These are phyloP conservation scores for Blastomyces emzantsi DNA, from an alignment of 2,329 filamentous ascomycete species.

Conservation along the genomic window DNA sequence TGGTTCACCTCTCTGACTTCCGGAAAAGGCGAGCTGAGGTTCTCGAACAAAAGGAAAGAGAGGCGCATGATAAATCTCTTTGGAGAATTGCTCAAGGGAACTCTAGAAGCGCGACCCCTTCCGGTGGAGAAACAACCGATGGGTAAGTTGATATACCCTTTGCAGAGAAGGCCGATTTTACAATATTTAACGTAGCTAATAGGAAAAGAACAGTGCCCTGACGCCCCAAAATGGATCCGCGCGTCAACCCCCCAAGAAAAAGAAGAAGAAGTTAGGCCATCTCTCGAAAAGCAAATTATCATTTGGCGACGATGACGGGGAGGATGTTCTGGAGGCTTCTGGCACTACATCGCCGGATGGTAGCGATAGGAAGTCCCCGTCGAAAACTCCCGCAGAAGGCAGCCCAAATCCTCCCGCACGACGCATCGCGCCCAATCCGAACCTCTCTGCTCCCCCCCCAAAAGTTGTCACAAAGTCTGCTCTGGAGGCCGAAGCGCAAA, in stretches of 20 bases:
- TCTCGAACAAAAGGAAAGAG: constrained; percentile 80
- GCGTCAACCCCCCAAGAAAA: constrained; percentile 37
- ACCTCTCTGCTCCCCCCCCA: constrained; percentile 45
- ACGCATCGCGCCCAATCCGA: constrained; percentile 38
- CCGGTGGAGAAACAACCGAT: constrained; percentile 41
- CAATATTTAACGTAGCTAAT: constrained; percentile 37
- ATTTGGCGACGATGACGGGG: constrained; percentile 53
- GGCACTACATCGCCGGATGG: constrained; percentile 28
- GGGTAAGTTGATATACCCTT: constrained; percentile 43
- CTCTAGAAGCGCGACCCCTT: constrained; percentile 46
- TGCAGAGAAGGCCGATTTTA: background rate
- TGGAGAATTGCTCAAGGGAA: constrained; percentile 35
- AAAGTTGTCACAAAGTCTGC: constrained; percentile 68
- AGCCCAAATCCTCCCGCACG: constrained; percentile 22
- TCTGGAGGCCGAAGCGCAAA: constrained; percentile 67
- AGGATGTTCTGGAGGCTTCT: constrained; percentile 44
- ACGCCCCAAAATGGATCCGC: constrained; percentile 39
- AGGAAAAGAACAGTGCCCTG: constrained; percentile 48
- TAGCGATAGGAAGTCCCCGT: constrained; percentile 30
- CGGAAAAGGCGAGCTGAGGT: constrained; percentile 92
- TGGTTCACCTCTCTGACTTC: constrained; percentile 87
- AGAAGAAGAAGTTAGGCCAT: constrained; percentile 51
- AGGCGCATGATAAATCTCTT: constrained; percentile 57
- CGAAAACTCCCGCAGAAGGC: constrained; percentile 29
- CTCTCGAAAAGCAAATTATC: constrained; percentile 54